Evolutionary conservation across 129 eudicot species (phyloP), one percentile per base, ranked within the genome.

Genomic region (Centaurea solstitialis): DNA sequence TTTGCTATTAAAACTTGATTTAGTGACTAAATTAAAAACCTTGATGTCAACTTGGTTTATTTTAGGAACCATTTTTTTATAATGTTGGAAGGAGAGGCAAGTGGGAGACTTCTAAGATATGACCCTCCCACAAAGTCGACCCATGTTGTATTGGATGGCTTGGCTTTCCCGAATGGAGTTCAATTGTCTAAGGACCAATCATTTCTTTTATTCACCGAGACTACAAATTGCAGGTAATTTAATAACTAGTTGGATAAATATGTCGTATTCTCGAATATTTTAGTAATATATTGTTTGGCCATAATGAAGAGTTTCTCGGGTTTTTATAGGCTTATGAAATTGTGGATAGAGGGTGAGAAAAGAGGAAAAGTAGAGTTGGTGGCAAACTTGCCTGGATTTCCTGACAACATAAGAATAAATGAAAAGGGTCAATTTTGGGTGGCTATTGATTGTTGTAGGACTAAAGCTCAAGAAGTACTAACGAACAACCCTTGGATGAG

Each of bases 81-180:
- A 80, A 68, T 96, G 87, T 75, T 96, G 89, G 99, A 96, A 88
- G 99, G 99, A 70, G 99, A 96, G 89, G 81, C 97, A 72, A 91
- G 85, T 0, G 98, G 99, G 1, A 87, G 99, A 78, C 88, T 96
- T 2, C 94, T 96, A 15, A 84, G 97, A 76, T 96, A 93, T 83
- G 99, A 96, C 80, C 97, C 97, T 80, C 88, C 89, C 0, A 96
- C 99, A 41, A 87, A 83, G 66, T 85, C 91, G 38, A 91, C 98
- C 13, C 99, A 96, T 87, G 86, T 91, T 47, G 93, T 96, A 17
- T 72, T 91, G 62, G 92, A 91, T 65, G 97, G 96, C 9, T 83
- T 96, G 88, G 97, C 99, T 15, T 96, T 96, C 80, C 97, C 99
- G 4, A 96, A 96, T 83, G 99, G 99, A 30, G 95, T 93, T 23